These are phyloP conservation scores for Protomyces lactucae-debilis DNA, from an alignment of 1,139 yeast genomes.

Conservation along the genomic window DNA sequence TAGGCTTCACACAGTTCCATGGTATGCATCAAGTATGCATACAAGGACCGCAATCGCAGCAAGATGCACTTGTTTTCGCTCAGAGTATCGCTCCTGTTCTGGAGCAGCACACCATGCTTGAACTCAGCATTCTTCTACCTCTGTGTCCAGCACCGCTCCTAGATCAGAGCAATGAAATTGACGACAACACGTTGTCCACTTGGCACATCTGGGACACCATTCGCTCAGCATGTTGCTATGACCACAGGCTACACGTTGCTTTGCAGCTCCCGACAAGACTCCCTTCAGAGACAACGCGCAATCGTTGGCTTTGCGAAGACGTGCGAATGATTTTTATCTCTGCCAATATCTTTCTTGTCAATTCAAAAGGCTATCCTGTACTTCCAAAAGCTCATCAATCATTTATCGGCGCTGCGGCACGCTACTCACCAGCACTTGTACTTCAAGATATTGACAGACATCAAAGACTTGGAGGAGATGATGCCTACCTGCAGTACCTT, in stretches of 20 bases:
- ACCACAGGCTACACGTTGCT: slow-evolving; percentile 51
- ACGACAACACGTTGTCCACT: slow-evolving; percentile 49
- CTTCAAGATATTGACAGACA: slow-evolving; percentile 38
- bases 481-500: slow-evolving; percentile 50
- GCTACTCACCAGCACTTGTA: slow-evolving; percentile 38
- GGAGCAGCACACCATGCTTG: slow-evolving; percentile 9
- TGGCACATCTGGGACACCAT: slow-evolving; percentile 71
- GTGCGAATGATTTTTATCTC: slow-evolving; percentile 53
- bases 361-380: slow-evolving; percentile 58
- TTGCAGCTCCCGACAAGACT: slow-evolving; percentile 51
- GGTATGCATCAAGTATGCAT: slow-evolving; percentile 6
- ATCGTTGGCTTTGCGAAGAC: slow-evolving; percentile 64
- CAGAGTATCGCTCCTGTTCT: slow-evolving; percentile 17
- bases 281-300: slow-evolving; percentile 48
- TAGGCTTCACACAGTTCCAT: slow-evolving; percentile 24
- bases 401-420: slow-evolving; percentile 36
- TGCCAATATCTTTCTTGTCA: slow-evolving; percentile 51
- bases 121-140: slow-evolving; percentile 18
- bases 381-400: slow-evolving; percentile 53
- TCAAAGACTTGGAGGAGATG: slow-evolving; percentile 42
- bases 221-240: slow-evolving; percentile 51
- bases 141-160: slow-evolving; percentile 8
- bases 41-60: slow-evolving; percentile 8
- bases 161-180: background rate
- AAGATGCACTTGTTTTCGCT: slow-evolving; percentile 18